A percentile compares a stretch with the other conserved stretches of the same genome.
phyloP scores from a whole-genome alignment of 805 yeast genomes.

The Candida xyloterini region DNA sequence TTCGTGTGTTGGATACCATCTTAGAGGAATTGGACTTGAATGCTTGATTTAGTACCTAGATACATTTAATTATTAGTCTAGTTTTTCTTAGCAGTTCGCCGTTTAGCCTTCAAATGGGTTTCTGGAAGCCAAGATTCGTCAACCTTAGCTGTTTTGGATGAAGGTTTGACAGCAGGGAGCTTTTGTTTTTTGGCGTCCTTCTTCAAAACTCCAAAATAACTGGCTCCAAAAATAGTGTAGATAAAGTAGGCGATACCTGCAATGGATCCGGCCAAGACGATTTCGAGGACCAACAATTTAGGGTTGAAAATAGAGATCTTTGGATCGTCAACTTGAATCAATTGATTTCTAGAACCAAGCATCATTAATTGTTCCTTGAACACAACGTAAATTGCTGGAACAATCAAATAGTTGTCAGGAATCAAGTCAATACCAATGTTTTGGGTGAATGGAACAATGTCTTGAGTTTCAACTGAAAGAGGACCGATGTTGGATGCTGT shows the following conservation, averaged over 20 bases:
- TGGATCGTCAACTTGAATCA: constrained; percentile 58
- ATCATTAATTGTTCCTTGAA: constrained; percentile 48
- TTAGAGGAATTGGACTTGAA: constrained; percentile 39
- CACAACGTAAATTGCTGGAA: constrained; percentile 57
- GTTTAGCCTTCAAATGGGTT: constrained; percentile 38
- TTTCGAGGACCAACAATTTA: constrained; percentile 60
- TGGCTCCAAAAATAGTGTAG: constrained; percentile 43
- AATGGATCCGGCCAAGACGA: constrained; percentile 47
- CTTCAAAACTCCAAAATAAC: constrained; percentile 42
- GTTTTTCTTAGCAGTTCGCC: constrained; percentile 26
- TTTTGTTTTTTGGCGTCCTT: constrained; percentile 31
- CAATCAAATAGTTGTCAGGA: constrained; percentile 54
- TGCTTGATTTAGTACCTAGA: constrained; percentile 30
- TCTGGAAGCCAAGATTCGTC: constrained; percentile 61
- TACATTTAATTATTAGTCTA: constrained; percentile 31
- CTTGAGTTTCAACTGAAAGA: constrained; percentile 47
- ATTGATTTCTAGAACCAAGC: constrained; percentile 56
- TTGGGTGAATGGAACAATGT: constrained; percentile 51
- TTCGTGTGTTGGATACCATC: constrained; percentile 39
- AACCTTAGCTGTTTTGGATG: constrained; percentile 30
- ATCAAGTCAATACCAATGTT: constrained; percentile 54
- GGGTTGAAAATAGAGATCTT: constrained; percentile 72
- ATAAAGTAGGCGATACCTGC: constrained; percentile 49
- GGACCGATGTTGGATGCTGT: constrained; percentile 67
- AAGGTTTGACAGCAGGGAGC: constrained; percentile 19